These are phyloP conservation scores for Cercospora zeae-maydis DNA, from an alignment of 2,329 filamentous ascomycete species.

Conservation along the genomic window DNA sequence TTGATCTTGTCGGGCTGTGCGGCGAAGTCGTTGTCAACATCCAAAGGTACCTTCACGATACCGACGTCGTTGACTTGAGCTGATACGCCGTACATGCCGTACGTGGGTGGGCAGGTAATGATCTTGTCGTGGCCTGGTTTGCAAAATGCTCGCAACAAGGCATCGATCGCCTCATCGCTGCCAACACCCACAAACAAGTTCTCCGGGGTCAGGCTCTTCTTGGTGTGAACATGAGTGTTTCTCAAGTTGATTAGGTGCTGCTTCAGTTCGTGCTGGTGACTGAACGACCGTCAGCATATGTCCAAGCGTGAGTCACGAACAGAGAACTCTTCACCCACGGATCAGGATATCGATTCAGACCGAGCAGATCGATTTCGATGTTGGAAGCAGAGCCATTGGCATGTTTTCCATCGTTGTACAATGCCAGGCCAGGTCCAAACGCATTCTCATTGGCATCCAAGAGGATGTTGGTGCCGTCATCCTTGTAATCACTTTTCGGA, in stretches of 20 bases:
- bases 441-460: constrained; percentile 98
- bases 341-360: constrained; percentile 91
- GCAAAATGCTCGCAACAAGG: constrained; percentile 89
- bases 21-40: constrained; percentile 66
- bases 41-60: constrained; percentile 80
- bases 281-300: constrained; percentile 29
- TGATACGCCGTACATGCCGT: constrained; percentile 96
- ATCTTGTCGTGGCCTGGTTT: constrained; percentile 82
- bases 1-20: constrained; percentile 69
- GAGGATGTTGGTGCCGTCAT: constrained; percentile 91
- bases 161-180: constrained; percentile 95
- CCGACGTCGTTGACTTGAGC: constrained; percentile 90
- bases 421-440: constrained; percentile 73
- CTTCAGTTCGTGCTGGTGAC: constrained; percentile 83
- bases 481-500: constrained; percentile 75
- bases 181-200: constrained; percentile 94
- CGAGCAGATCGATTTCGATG: constrained; percentile 68
- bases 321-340: constrained; percentile 49
- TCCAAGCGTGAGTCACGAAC: constrained; percentile 12
- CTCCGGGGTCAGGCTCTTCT: constrained; percentile 67
- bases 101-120: constrained; percentile 91
- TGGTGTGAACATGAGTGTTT: constrained; percentile 78
- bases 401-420: constrained; percentile 49
- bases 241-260: constrained; percentile 80
- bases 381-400: constrained; percentile 45